Base-by-base conservation (phyloP, 2,329 filamentous ascomycete genomes). In the Cladosporium sp. region DNA sequence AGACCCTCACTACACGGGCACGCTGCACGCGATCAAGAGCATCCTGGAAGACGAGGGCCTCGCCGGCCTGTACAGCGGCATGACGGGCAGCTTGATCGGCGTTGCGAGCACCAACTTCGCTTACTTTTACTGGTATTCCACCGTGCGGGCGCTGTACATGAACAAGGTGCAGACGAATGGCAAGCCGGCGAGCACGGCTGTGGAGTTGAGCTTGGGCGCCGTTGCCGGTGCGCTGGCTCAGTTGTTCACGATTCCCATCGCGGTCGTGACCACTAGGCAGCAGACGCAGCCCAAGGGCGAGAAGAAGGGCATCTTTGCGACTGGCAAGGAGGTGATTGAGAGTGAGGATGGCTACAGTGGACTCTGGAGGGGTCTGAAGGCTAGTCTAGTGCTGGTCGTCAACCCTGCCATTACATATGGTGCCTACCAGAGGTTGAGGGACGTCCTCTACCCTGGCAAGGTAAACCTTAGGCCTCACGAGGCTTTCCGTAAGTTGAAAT, bases 111-210 rank as follows among this genome's bases (percentile, higher is more conserved):
- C 92, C 49, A 98, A 98, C 72, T 98, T 98, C 68, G 93, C 93
- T 64, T 98, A 98, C 74, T 98, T 98, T 70, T 98, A 98, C 75
- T 97, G 92, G 91, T 97, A 97, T 70, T 92, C 89, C 4, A 74
- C 93, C 28, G 89, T 96, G 32, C 84, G 93, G 58, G 83, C 83
- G 13, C 71, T 95, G 16, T 97, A 97, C 69, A 72, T 88, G 59
- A 72, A 74, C 14, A 78, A 77, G 19, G 56, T 65, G 9, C 58
- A 62, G 33, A 63, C 60, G 46, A 55, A 49, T 8, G 57, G 54
- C 22, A 74, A 73, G 60, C 80, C 80, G 59, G 89, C 90, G 2
- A 85, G 87, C 16, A 97, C 91, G 0, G 81, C 86, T 4, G 78
- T 86, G 42, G 93, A 98, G 72, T 78, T 98, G 53, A 80, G 84